These are phyloP conservation scores for Pistacia atlantica DNA, from an alignment of 345 rosid genomes.

Conservation along the genomic window DNA sequence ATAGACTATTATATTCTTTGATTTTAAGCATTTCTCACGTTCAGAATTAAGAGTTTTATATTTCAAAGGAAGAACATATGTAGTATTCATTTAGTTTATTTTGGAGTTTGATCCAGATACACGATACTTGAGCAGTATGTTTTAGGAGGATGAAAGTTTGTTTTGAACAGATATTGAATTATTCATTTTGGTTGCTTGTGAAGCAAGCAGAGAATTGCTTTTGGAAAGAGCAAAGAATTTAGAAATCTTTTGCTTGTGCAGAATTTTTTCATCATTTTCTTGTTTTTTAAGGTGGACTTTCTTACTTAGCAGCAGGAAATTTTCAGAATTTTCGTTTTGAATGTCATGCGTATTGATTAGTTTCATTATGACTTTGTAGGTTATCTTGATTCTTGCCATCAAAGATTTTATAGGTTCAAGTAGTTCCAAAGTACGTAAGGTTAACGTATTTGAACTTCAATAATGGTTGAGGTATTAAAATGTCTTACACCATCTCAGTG, in stretches of 20 bases:
- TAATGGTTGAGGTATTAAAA: conserved; percentile 73
- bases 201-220: not conserved
- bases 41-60: not conserved
- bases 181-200: not conserved
- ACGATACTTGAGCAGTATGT: not conserved
- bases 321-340: not conserved
- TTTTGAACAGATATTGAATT: not conserved
- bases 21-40: not conserved
- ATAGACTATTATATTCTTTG: too few relatives aligned
- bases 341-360: not conserved
- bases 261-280: not conserved
- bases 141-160: not conserved
- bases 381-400: conserved; percentile 14
- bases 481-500: not conserved
- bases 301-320: not conserved
- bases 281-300: not conserved
- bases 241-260: not conserved
- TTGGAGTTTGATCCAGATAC: not conserved
- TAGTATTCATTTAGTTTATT: not conserved
- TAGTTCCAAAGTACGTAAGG: not conserved
- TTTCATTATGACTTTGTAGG: conserved; percentile 12
- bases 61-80: too few relatives aligned
- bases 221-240: not conserved
- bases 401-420: not conserved
- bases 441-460: not conserved